Evolutionary conservation across 139 green algal species (phyloP), one percentile per base, ranked within the genome.

Genomic region (Chlamydomonas sp.): DNA sequence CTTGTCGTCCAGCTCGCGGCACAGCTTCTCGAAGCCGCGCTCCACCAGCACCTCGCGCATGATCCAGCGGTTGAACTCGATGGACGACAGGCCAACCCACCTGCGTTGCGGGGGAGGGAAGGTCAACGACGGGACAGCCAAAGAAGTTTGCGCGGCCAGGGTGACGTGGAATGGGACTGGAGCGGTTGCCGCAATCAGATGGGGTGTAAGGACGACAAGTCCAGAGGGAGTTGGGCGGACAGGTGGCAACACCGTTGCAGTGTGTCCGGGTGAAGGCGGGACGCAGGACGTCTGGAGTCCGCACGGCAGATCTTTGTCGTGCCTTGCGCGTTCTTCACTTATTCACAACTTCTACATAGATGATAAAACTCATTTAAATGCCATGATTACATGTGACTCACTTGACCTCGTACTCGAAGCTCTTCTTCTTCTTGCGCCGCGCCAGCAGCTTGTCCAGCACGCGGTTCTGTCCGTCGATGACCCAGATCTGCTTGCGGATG

Each of bases 21-120:
- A 89, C 82, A 97, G 88, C 94, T 99, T 99, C 68, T 92, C 88
- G 86, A 97, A 98, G 80, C 97, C 97, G 77, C 96, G 93, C 82
- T 98, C 95, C 77, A 96, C 92, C 74, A 99, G 94, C 91, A 93
- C 93, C 77, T 91, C 90, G 59, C 91, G 91, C 31, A 89, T 89
- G 77, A 89, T 89, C 91, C 91, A 94, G 14, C 85, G 69, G 90
- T 93, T 93, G 87, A 91, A 93, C 74, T 84, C 84, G 7, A 93
- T 81, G 5, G 88, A 91, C n/a, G 68, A 84, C 69, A 93, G 85
- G 20, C 90, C 90, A 63, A 88, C 71, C 90, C 90, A 93, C 62
- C 74, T 71, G 59, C 88, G 78, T 75, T 57, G 75, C 8, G 57
- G 57, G 63, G 57, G 59, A 18, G 59, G 76, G 71, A 77, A 59